Percentiles rank a stretch among this genome's conserved stretches.
phyloP scores from a whole-genome alignment of 179 eudicot genomes.

The Actinidia arguta region DNA sequence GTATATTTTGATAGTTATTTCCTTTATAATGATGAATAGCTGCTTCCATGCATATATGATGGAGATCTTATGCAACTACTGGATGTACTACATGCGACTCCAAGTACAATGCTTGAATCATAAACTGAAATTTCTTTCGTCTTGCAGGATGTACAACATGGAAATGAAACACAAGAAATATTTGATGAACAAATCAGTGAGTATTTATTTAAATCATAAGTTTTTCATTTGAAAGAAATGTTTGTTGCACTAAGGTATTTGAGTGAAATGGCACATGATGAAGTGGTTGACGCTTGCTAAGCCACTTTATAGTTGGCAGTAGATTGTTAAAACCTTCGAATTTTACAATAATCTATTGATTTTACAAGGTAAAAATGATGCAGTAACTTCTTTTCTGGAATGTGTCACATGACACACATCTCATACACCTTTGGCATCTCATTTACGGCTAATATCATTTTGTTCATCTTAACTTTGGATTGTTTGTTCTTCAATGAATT shows the following conservation, averaged over 20 bases:
- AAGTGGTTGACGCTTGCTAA: neutral
- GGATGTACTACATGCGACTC: neutral
- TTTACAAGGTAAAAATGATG: neutral
- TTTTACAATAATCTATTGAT: neutral
- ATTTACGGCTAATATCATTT: no score
- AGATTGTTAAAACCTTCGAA: neutral
- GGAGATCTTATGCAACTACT: neutral
- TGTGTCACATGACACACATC: neutral
- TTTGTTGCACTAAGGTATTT: neutral
- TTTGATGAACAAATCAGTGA: slow-evolving; percentile 90
- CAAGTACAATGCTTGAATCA: neutral
- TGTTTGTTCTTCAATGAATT: neutral
- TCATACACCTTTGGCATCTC: neutral
- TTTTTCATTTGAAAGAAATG: neutral
- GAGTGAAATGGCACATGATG: neutral
- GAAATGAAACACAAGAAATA: slow-evolving; percentile 99
- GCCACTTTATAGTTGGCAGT: neutral
- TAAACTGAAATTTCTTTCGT: neutral
- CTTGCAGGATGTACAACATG: slow-evolving; percentile 97
- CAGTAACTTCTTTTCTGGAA: neutral
- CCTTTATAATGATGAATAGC: neutral
- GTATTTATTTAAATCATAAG: slow-evolving; percentile 21
- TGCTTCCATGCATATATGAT: neutral
- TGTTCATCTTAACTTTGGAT: neutral
- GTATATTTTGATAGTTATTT: neutral